Evolutionary conservation across 2,329 filamentous ascomycete species (phyloP), one percentile per base, ranked within the genome.

Genomic region (Mycogone perniciosa): DNA sequence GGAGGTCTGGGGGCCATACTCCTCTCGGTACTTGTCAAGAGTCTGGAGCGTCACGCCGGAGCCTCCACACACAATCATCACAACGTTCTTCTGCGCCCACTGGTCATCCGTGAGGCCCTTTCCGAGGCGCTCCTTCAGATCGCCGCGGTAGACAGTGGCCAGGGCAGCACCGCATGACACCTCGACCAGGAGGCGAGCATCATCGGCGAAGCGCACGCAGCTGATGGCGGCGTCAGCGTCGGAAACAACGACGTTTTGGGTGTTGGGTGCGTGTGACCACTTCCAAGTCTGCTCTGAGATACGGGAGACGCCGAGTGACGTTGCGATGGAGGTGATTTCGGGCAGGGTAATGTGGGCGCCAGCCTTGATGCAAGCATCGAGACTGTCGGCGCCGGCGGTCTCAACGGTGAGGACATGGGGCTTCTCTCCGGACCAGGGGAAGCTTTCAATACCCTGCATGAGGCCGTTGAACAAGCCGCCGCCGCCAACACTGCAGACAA

Each of bases 51-150:
- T 81, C 34, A 88, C 78, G 63, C 82, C 82, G 26, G 78, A 84
- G 4, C 87, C 88, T 41, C 92, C 92, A 62, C 92, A 97, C 6
- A 96, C 82, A 27, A 95, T 76, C 48, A 96, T 73, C 2, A 96
- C 89, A 5, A 96, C 79, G 57, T 88, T 88, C 64, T 82, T 86
- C 51, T 78, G 71, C 0, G 74, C 72, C 68, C 77, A 84, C 56
- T 89, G 76, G 33, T 77, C 76, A 31, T 81, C 79, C 1, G 68
- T 66, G 46, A 79, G 46, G 0, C 67, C 72, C 44, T 68, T 60
- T 0, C 85, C 80, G 0, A 90, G 70, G 7, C 81, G 70, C 58
- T 76, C 73, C 61, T 83, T 77, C 61, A 95, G 63, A 38, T 78
- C 67, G 0, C 79, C 82, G 38, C 79, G 80, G 60, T 89, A 89